Evolutionary conservation across 495 filamentous ascomycete species (phyloP).

Genomic region (Lasiosphaeria miniovina): DNA sequence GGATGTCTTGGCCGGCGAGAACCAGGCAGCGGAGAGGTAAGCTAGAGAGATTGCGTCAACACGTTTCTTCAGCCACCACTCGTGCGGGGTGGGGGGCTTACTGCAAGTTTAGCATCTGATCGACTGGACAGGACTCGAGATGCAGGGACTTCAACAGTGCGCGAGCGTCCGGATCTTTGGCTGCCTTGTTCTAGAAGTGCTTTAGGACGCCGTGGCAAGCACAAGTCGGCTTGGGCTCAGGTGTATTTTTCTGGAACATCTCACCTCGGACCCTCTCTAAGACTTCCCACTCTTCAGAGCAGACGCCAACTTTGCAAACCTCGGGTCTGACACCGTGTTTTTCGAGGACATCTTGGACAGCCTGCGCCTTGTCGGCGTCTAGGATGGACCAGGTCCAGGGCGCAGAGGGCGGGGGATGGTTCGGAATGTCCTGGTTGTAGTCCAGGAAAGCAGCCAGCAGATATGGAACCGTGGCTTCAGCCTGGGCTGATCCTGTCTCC

Average conservation of each 20-base stretch:
- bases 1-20: constrained; percentile 9
- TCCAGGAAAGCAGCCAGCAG: constrained; percentile 8
- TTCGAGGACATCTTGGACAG: constrained; percentile 1
- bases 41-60: neutral
- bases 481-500: neutral
- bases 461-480: constrained; percentile 1
- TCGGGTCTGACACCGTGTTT: constrained; percentile 5
- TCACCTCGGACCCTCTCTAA: neutral
- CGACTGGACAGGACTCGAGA: neutral
- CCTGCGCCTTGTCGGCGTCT: constrained; percentile 6
- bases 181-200: neutral
- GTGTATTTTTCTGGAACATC: no score
- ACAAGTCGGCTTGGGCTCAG: neutral
- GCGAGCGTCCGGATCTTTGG: neutral
- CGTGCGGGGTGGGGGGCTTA: neutral
- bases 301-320: constrained; percentile 12
- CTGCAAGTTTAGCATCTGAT: neutral
- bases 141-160: neutral
- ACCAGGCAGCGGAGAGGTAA: constrained; percentile 3
- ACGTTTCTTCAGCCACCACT: neutral
- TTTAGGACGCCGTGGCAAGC: neutral
- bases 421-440: neutral
- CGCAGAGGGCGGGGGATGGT: neutral
- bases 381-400: constrained; percentile 13
- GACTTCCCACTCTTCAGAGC: neutral